Percentiles rank a stretch among this genome's conserved stretches.
Conservation (phyloP, 148 eudicot genomes). For the Hydrangea macrophylla region DNA sequence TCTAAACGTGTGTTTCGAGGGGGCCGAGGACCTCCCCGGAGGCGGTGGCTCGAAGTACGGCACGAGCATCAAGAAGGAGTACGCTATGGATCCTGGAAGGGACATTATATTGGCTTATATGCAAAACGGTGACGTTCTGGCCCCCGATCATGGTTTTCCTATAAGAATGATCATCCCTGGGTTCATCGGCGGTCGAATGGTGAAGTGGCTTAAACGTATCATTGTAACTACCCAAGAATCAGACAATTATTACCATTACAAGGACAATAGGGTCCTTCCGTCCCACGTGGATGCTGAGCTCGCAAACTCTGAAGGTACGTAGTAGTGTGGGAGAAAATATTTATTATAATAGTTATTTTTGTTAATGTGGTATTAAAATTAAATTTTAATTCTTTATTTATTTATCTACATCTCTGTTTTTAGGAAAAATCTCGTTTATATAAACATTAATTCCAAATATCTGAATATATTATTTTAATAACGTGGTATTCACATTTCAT, state of each 20-base stretch:
- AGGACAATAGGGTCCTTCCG: conserved; percentile 81
- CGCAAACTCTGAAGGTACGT: conserved; percentile 82
- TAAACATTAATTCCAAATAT: no score
- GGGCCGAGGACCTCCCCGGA: conserved; percentile 88
- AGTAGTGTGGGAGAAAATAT: no score
- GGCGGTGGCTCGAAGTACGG: conserved; percentile 95
- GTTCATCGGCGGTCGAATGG: conserved; percentile 87
- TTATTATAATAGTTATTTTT: no score
- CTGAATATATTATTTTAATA: no score
- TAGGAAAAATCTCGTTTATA: no score
- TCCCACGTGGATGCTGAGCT: conserved; percentile 87
- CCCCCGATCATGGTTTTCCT: conserved; percentile 87
- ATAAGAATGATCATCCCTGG: conserved; percentile 83
- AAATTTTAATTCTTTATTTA: no score
- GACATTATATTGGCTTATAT: conserved; percentile 80
- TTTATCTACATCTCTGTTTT: no score
- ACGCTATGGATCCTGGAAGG: conserved; percentile 72
- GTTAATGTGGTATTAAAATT: no score
- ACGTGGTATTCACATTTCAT: no score
- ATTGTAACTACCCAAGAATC: conserved; percentile 62
- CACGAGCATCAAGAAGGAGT: conserved; percentile 61
- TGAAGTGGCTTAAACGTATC: conserved; percentile 81
- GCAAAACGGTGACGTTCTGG: conserved; percentile 69
- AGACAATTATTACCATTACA: conserved; percentile 71
- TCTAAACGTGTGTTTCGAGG: conserved; percentile 83